These are phyloP conservation scores for Fusarium ramigenum DNA, from an alignment of 2,329 filamentous ascomycete species.

Conservation along the genomic window DNA sequence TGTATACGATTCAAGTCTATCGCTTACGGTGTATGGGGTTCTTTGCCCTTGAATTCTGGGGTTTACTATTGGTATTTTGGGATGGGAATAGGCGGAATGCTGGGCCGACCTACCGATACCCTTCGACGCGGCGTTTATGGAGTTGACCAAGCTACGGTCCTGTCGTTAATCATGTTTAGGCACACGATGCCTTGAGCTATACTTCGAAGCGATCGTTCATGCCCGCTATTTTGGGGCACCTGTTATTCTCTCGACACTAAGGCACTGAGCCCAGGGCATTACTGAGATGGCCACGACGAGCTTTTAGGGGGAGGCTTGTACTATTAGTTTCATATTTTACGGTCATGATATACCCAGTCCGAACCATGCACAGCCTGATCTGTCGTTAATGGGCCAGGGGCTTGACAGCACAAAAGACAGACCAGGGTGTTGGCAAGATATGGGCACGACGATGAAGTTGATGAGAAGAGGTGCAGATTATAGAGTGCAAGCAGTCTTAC, in stretches of 20 bases:
- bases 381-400: conserved; percentile 20
- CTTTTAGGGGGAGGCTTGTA: conserved; percentile 26
- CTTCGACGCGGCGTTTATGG: conserved; percentile 42
- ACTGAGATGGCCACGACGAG: not conserved
- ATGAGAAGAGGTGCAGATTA: conserved; percentile 10
- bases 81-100: conserved; percentile 33
- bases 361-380: conserved; percentile 24
- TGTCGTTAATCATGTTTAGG: conserved; percentile 19
- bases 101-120: conserved; percentile 44
- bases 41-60: conserved; percentile 27
- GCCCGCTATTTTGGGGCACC: conserved; percentile 9
- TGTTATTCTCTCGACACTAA: conserved; percentile 13
- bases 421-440: conserved; percentile 4
- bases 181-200: conserved; percentile 18
- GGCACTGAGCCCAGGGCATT: conserved; percentile 8
- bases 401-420: not conserved
- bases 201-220: conserved; percentile 39
- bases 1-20: conserved; percentile 46
- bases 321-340: conserved; percentile 42
- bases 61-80: conserved; percentile 32
- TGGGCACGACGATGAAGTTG: conserved; percentile 11
- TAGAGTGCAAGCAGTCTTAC: conserved; percentile 16
- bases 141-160: conserved; percentile 28
- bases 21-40: conserved; percentile 39
- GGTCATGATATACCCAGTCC: conserved; percentile 42